Evolutionary conservation across 2,329 filamentous ascomycete genomes (phyloP).

Genomic region (Talaromyces sp.): DNA sequence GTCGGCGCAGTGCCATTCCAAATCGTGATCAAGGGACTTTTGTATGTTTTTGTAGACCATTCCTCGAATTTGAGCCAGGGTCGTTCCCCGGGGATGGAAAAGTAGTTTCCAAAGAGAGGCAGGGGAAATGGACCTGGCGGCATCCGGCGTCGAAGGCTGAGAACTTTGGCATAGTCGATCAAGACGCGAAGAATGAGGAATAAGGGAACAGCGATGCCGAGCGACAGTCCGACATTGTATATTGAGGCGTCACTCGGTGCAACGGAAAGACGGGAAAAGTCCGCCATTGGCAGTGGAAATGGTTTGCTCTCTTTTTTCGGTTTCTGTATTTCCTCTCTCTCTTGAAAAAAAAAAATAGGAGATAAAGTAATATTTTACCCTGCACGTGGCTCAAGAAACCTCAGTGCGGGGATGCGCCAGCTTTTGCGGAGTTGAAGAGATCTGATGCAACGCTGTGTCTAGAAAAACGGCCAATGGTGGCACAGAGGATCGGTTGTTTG

Average conservation of each 20-base stretch:
- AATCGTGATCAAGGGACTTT: background rate
- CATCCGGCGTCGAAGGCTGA: background rate
- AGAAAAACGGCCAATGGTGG: background rate
- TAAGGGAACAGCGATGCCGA: background rate
- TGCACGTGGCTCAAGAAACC: too few relatives aligned
- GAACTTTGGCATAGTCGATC: background rate
- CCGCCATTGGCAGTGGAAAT: background rate
- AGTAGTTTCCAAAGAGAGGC: conserved; percentile 28
- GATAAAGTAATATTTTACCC: too few relatives aligned
- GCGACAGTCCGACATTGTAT: background rate
- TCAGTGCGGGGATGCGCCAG: background rate
- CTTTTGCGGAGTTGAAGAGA: background rate
- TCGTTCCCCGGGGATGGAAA: background rate
- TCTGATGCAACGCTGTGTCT: background rate
- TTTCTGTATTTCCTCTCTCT: background rate
- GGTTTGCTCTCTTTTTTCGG: background rate
- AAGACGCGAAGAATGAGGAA: background rate
- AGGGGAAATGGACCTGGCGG: conserved; percentile 6
- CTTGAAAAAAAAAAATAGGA: background rate
- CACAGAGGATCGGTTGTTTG: background rate
- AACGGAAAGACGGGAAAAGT: background rate
- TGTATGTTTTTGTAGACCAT: background rate
- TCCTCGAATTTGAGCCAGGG: background rate
- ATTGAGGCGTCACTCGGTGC: background rate
- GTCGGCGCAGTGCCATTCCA: background rate